These are phyloP conservation scores for Grammothele lineata DNA, from an alignment of 768 basidiomycete genomes.

Conservation along the genomic window DNA sequence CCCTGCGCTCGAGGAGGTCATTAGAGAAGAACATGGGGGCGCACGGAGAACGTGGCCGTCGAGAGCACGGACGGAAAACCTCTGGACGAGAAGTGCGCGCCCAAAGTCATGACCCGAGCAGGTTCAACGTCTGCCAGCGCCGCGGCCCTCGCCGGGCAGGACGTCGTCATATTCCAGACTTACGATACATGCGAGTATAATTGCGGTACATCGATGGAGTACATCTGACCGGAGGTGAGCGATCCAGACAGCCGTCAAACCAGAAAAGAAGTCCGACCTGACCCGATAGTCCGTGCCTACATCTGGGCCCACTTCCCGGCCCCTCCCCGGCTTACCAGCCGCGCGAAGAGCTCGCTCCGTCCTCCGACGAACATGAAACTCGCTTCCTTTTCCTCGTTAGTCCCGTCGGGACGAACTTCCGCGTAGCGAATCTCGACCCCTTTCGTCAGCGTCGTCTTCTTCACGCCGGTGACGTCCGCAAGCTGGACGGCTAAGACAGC, in stretches of 20 bases:
- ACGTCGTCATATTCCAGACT: no score
- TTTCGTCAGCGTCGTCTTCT: slow-evolving; percentile 50
- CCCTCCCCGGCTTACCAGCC: slow-evolving; percentile 51
- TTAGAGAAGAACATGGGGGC: slow-evolving; percentile 74
- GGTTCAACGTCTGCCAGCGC: no score
- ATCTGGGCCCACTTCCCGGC: slow-evolving; percentile 40
- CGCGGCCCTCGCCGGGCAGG: no score
- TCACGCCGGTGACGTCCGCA: slow-evolving; percentile 47
- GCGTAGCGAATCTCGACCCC: slow-evolving; percentile 49
- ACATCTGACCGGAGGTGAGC: no score
- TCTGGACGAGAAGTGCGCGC: no score
- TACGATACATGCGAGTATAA: no score
- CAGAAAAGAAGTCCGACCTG: no score
- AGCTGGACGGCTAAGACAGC: slow-evolving; percentile 45
- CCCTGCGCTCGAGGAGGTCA: slow-evolving; percentile 74
- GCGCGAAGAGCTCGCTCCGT: slow-evolving; percentile 64
- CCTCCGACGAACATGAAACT: slow-evolving; percentile 56
- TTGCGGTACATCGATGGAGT: no score
- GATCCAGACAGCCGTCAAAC: no score
- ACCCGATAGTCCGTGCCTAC: no score
- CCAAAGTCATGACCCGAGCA: no score
- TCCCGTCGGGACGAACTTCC: slow-evolving; percentile 23
- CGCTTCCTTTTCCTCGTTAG: slow-evolving; percentile 41
- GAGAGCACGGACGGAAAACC: no score
- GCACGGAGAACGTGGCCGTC: neutral